phyloP scores from a whole-genome alignment of 2,329 filamentous ascomycete species.

The Fusarium graminum region DNA sequence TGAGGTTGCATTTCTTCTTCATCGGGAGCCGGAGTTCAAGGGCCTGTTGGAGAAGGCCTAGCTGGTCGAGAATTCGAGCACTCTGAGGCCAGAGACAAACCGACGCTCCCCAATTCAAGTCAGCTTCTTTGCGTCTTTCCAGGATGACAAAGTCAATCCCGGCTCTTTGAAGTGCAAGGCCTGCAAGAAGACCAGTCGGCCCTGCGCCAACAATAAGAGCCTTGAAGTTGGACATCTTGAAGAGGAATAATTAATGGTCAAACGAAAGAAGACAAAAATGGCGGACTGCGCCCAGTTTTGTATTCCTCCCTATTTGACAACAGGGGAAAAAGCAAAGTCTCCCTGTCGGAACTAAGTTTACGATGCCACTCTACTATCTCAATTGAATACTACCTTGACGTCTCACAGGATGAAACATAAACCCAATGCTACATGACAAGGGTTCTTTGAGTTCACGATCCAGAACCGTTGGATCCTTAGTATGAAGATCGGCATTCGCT shows the following conservation, averaged over 20 bases:
- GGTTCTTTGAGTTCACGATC: neutral
- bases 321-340: neutral
- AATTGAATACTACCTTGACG: neutral
- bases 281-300: neutral
- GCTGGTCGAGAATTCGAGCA: constrained; percentile 15
- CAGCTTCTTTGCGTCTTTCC: constrained; percentile 18
- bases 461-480: constrained; percentile 21
- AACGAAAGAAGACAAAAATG: neutral
- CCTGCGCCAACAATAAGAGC: constrained; percentile 30
- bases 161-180: constrained; percentile 15
- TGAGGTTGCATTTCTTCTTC: constrained; percentile 32
- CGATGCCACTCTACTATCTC: neutral
- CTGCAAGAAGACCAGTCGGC: constrained; percentile 19
- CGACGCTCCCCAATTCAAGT: constrained; percentile 26
- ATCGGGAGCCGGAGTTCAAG: constrained; percentile 6
- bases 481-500: constrained; percentile 25
- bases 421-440: neutral
- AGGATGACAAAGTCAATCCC: constrained; percentile 27
- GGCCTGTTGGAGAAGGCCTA: constrained; percentile 22
- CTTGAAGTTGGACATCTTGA: constrained; percentile 27
- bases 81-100: constrained; percentile 37
- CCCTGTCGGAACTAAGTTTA: neutral
- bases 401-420: neutral
- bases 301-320: neutral
- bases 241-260: neutral